These are phyloP conservation scores for Cyclocybe cylindracea DNA, from an alignment of 768 basidiomycete genomes.

Conservation along the genomic window DNA sequence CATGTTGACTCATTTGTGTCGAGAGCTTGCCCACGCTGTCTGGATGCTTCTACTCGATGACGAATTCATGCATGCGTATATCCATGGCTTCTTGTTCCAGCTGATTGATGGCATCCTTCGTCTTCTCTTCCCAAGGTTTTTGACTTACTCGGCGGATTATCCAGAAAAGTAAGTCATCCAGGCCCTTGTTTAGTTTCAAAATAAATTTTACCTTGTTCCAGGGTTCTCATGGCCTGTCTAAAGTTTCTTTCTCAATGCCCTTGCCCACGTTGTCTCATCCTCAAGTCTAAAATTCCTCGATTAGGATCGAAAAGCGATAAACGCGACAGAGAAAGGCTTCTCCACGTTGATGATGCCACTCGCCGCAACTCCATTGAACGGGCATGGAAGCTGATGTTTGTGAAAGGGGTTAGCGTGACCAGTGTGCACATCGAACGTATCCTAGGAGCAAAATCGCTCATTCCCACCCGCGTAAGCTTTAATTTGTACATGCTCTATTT, in stretches of 20 bases:
- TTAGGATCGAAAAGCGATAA: constrained; percentile 19
- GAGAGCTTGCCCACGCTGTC: no score
- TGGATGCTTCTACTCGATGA: no score
- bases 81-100: constrained; percentile 30
- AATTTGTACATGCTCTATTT: no score
- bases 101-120: constrained; percentile 30
- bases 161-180: constrained; percentile 30
- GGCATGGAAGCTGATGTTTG: constrained; percentile 24
- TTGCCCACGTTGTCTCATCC: constrained; percentile 10
- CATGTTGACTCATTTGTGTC: constrained; percentile 22
- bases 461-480: constrained; percentile 28
- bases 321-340: constrained; percentile 4
- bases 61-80: constrained; percentile 20
- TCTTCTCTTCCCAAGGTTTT: constrained; percentile 28
- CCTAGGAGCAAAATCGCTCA: constrained; percentile 16
- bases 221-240: constrained; percentile 10
- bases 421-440: constrained; percentile 18
- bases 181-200: no score
- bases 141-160: constrained; percentile 37
- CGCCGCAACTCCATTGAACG: constrained; percentile 8
- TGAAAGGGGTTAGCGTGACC: constrained; percentile 15
- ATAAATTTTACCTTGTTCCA: no score
- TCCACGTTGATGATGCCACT: constrained; percentile 5
- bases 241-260: constrained; percentile 1
- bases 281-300: constrained; percentile 14